Conservation (phyloP, 140 eudicot genomes). For the Flaveria floridana region DNA sequence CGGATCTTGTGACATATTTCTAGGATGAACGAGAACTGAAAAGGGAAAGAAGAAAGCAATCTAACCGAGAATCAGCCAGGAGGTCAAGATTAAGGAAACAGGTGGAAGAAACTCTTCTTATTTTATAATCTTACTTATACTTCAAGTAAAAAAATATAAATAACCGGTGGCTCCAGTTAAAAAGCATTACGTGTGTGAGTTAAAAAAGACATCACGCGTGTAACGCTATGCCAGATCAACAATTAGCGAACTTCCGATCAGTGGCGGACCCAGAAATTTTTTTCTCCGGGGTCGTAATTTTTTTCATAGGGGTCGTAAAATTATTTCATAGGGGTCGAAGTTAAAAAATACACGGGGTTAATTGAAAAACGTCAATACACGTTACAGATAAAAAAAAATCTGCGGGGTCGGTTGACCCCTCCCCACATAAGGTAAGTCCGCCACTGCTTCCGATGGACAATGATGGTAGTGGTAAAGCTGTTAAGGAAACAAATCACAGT, state of each 20-base stretch:
- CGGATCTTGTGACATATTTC: not conserved
- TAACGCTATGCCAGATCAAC: not conserved
- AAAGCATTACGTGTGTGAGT: not conserved
- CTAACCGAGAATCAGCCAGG: slow-evolving; percentile 82
- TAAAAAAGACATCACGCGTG: not conserved
- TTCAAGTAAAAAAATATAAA: not conserved
- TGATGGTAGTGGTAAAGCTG: not conserved
- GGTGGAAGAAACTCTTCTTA: slow-evolving; percentile 41
- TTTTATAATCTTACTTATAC: slow-evolving; percentile 12
- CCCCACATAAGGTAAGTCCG: too few species aligned
- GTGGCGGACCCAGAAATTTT: too few species aligned
- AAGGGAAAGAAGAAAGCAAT: slow-evolving; percentile 75
- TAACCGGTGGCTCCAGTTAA: not conserved
- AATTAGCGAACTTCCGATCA: not conserved
- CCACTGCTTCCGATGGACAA: not conserved
- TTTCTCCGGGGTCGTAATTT: too few species aligned
- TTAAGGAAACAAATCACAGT: not conserved
- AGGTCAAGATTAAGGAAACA: slow-evolving; percentile 85
- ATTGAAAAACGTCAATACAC: too few species aligned
- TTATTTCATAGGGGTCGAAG: too few species aligned
- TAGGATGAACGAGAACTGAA: slow-evolving; percentile 82
- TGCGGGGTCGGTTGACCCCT: too few species aligned
- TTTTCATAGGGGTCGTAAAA: too few species aligned
- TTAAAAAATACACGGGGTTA: too few species aligned
- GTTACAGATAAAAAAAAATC: too few species aligned